These are phyloP conservation scores for Jaminaea rosea DNA, from an alignment of 1,284 basidiomycete species.

Conservation along the genomic window DNA sequence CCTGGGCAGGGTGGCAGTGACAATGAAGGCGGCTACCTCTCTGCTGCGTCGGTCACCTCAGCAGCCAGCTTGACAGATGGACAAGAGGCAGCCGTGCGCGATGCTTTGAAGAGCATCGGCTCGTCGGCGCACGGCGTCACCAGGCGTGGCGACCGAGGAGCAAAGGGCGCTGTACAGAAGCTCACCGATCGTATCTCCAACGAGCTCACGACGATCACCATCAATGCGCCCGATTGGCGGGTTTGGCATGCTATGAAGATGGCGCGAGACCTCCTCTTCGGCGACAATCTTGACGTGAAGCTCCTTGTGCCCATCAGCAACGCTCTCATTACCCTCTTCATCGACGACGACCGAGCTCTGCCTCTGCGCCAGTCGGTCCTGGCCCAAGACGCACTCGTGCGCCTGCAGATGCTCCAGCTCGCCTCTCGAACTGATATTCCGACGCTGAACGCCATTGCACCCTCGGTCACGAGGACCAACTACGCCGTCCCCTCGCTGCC, in stretches of 20 bases:
- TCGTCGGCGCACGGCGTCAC: not conserved
- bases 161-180: slow-evolving; percentile 73
- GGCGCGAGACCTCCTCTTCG: slow-evolving; percentile 82
- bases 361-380: not conserved
- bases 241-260: slow-evolving; percentile 74
- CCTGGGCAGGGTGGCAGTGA: not conserved
- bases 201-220: slow-evolving; percentile 64
- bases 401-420: slow-evolving; percentile 3
- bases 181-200: slow-evolving; percentile 66
- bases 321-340: not conserved
- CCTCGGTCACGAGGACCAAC: not conserved
- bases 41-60: not conserved
- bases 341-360: not conserved
- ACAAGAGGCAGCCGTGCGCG: not conserved
- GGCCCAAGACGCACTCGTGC: slow-evolving; percentile 1
- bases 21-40: not conserved
- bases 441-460: slow-evolving; percentile 6
- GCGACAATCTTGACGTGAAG: slow-evolving; percentile 33
- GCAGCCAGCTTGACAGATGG: not conserved
- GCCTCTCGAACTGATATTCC: slow-evolving; percentile 3
- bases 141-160: slow-evolving; percentile 13
- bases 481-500: not conserved
- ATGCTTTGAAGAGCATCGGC: slow-evolving; percentile 5
- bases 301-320: not conserved
- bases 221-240: slow-evolving; percentile 91